Evolutionary conservation across 768 basidiomycete genomes (phyloP).

Genomic region (Boletus sensibilis): DNA sequence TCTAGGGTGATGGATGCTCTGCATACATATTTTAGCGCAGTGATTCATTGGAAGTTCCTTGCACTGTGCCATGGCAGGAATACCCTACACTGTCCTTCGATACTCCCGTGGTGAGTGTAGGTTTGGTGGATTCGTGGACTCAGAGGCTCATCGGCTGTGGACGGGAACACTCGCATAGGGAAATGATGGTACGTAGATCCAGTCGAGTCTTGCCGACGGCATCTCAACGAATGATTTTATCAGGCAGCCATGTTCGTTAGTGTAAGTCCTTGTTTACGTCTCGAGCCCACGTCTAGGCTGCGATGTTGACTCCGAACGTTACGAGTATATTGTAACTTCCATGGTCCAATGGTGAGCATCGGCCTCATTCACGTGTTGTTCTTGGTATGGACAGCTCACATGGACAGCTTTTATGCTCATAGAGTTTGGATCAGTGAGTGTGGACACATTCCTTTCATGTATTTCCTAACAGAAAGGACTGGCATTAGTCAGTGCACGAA

Average conservation of each 20-base stretch:
- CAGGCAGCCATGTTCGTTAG: neutral
- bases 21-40: neutral
- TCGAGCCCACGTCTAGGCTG: too few relatives aligned
- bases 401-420: conserved; percentile 12
- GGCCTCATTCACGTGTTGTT: neutral
- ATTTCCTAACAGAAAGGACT: neutral
- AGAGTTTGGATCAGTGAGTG: conserved; percentile 17
- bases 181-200: neutral
- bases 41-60: neutral
- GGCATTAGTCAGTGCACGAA: conserved; percentile 4
- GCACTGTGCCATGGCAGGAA: neutral
- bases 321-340: conserved; percentile 1
- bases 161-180: neutral
- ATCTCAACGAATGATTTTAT: neutral
- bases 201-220: neutral
- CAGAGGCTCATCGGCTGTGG: neutral
- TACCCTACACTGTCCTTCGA: neutral
- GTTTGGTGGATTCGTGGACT: neutral
- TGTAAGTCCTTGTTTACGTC: neutral
- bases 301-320: neutral
- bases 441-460: too few relatives aligned
- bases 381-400: neutral
- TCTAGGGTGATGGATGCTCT: conserved; percentile 3
- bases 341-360: conserved; percentile 13
- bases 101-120: conserved; percentile 2